These are phyloP conservation scores for Mucor ambiguus DNA, from an alignment of 371 early-diverging fungal species.

Conservation along the genomic window DNA sequence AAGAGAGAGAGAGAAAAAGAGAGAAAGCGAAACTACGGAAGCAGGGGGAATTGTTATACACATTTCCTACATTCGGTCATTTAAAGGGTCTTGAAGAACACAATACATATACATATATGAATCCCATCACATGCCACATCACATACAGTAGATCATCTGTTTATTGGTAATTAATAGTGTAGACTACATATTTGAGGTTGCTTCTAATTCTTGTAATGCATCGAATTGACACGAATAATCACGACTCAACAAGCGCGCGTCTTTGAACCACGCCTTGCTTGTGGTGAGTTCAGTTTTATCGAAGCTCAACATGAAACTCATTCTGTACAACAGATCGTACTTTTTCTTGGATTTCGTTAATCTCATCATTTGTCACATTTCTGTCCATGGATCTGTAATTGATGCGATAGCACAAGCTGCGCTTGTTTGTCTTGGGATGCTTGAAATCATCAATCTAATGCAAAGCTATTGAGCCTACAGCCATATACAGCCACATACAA, in stretches of 20 bases:
- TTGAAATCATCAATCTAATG: slow-evolving; percentile 83
- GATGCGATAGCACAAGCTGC: slow-evolving; percentile 91
- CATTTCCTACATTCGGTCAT: not conserved
- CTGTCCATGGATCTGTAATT: slow-evolving; percentile 93
- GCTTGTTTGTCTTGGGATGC: slow-evolving; percentile 82
- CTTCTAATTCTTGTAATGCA: not conserved
- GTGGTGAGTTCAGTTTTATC: slow-evolving; percentile 43
- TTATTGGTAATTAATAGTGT: not conserved
- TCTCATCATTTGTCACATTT: slow-evolving; percentile 92
- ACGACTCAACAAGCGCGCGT: not conserved
- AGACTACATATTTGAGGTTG: not conserved
- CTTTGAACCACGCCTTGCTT: not conserved
- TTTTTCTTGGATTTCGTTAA: slow-evolving; percentile 86
- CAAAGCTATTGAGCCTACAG: no score
- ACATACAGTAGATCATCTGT: not conserved
- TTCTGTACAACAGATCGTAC: slow-evolving; percentile 70
- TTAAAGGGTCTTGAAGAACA: not conserved
- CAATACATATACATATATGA: not conserved
- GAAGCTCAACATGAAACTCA: slow-evolving; percentile 76
- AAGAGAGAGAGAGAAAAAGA: not conserved
- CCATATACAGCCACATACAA: not conserved
- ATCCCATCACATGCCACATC: not conserved
- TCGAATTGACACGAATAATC: not conserved
- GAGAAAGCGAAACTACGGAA: not conserved
- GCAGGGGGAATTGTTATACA: not conserved